Percentiles rank a stretch among this genome's conserved stretches.
Evolutionary conservation across 495 filamentous ascomycete species (phyloP).

Genomic region (Hypoxylon fragiforme): DNA sequence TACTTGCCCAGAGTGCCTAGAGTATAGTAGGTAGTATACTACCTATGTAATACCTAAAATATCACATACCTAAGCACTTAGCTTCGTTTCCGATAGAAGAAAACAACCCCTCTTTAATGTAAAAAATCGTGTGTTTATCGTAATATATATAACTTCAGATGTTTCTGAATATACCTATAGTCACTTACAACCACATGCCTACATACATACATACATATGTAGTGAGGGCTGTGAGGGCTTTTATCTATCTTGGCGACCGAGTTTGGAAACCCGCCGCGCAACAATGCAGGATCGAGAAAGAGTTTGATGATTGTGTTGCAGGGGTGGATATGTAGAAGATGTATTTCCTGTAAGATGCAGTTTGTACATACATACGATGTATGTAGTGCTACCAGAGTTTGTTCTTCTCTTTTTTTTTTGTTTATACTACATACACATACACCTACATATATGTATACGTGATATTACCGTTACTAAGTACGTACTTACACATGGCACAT

Average conservation of each 20-base stretch:
- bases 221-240: constrained; percentile 16
- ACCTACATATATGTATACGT: not conserved
- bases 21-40: not conserved
- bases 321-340: constrained; percentile 13
- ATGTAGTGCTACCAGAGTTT: not conserved
- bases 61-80: too few species aligned
- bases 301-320: constrained; percentile 21
- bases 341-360: too few species aligned
- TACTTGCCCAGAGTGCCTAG: too few species aligned
- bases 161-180: too few species aligned
- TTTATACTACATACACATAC: not conserved
- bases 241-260: constrained; percentile 27
- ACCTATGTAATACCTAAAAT: not conserved
- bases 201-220: too few species aligned
- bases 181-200: too few species aligned
- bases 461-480: too few species aligned
- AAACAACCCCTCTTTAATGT: constrained; percentile 1
- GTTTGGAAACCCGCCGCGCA: constrained; percentile 26
- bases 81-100: not conserved
- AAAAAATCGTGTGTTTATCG: too few species aligned
- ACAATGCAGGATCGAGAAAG: constrained; percentile 19
- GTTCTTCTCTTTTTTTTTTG: constrained; percentile 9
- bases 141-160: too few species aligned
- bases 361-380: too few species aligned
- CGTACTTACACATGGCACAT: too few species aligned